Base-by-base conservation (phyloP, 2,329 filamentous ascomycete genomes). In the Aspergillus fijiensis region DNA sequence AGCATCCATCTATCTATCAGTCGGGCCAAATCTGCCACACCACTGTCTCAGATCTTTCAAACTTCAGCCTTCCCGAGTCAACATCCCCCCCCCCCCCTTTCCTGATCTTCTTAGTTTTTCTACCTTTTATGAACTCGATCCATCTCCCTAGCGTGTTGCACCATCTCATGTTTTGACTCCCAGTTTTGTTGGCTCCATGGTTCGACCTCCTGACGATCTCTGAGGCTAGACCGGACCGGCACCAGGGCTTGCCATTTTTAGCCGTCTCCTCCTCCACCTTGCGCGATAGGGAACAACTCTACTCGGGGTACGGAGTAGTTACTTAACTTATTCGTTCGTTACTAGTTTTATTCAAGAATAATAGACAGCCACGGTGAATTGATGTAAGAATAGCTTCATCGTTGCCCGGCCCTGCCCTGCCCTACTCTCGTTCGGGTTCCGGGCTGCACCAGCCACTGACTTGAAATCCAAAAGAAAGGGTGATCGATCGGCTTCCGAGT, bases 1-100 rank as follows among this genome's bases (percentile, higher is more conserved):
- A 27, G 7, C 7, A 42, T n/a, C 5, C 39, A 42, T 42, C 39
- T 5, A 7, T n/a, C 14, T 7, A 42, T n/a, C 16, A 42, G 16
- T n/a, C 4, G 39, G 39, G 39, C 39, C 39, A 42, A 42, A 42
- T 27, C 42, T 55, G 35, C 60, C 60, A 59, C 62, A 65, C 62
- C 60, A 65, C 23, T 60, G 64, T 65, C 59, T 66, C 64, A 62
- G 57, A 58, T 51, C 50, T 61, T 58, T 39, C 45, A 49, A 23
- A 7, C 31, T 39, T 31, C 49, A 49, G 48, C 53, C 42, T 55
- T 23, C 21, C 21, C 21, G 21, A 23, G 21, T 23, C 21, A 23
- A 23, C 21, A 19, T 3, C 29, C 47, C 31, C 47, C n/a, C 53
- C 33, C 16, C 29, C 29, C 12, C 16, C 39, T 49, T 29, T 48